A percentile compares a stretch with the other conserved stretches of the same genome.
phyloP scores from a whole-genome alignment of 225 moss, liverwort and hornwort genomes.

The Bryoerythrophyllum caledonicum region DNA sequence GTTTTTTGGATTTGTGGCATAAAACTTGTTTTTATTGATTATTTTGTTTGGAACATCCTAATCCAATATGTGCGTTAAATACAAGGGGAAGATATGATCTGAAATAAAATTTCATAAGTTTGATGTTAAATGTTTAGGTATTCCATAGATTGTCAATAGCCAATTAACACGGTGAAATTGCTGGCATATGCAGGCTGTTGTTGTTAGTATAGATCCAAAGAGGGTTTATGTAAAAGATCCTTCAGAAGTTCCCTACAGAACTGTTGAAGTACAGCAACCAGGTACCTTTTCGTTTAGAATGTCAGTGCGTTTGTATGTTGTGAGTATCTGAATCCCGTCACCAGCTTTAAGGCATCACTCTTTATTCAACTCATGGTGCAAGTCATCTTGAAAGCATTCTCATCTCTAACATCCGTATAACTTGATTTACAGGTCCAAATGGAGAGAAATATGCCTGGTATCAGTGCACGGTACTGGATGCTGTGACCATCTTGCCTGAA shows the following conservation, averaged over 20 bases:
- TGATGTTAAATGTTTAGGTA: neutral
- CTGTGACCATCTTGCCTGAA: slow-evolving; percentile 12
- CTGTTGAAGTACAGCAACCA: slow-evolving; percentile 61
- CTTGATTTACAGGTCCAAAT: slow-evolving; percentile 68
- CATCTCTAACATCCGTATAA: neutral
- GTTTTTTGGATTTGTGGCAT: neutral
- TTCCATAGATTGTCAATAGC: neutral
- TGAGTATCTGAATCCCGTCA: slow-evolving; percentile 9
- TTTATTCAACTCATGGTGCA: slow-evolving; percentile 12
- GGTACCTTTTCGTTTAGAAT: slow-evolving; percentile 35
- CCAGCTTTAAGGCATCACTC: slow-evolving; percentile 2
- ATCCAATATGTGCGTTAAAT: neutral
- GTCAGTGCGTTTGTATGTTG: neutral
- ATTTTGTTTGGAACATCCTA: neutral
- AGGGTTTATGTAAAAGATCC: slow-evolving; percentile 82
- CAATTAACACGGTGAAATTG: slow-evolving; percentile 24
- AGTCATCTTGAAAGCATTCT: neutral
- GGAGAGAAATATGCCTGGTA: slow-evolving; percentile 96
- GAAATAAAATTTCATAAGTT: neutral
- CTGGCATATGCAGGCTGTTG: slow-evolving; percentile 72
- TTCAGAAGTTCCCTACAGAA: slow-evolving; percentile 67
- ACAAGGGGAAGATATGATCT: neutral
- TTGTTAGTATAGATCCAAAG: slow-evolving; percentile 97
- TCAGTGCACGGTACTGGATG: slow-evolving; percentile 79
- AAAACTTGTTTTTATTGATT: neutral